Conservation (phyloP, 1,284 basidiomycete species). For the Cutaneotrichosporon cavernicola region DNA sequence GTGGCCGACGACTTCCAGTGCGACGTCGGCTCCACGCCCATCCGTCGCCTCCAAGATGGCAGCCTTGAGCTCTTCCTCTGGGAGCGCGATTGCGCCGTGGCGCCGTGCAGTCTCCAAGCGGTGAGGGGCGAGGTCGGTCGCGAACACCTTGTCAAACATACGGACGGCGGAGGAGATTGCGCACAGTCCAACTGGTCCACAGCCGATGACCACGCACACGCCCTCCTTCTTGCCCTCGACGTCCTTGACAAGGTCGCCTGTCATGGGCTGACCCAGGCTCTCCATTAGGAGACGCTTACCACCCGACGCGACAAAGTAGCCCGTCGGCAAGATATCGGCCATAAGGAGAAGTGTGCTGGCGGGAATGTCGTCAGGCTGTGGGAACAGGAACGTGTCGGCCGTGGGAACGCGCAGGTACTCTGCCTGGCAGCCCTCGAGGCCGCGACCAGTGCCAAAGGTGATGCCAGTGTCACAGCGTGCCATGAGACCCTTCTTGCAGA, state of each 20-base stretch:
- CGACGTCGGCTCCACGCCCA: constrained; percentile 54
- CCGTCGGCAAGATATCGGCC: constrained; percentile 55
- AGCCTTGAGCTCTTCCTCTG: constrained; percentile 32
- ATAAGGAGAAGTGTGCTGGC: constrained; percentile 53
- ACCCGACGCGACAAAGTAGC: constrained; percentile 53
- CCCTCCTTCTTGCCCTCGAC: constrained; percentile 33
- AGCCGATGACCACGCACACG: constrained; percentile 52
- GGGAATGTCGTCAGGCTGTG: constrained; percentile 44
- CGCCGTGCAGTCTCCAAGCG: constrained; percentile 37
- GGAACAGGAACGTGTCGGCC: constrained; percentile 52
- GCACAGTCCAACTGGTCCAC: constrained; percentile 54
- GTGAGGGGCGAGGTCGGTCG: constrained; percentile 37
- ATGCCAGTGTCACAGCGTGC: constrained; percentile 63
- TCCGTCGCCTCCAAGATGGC: constrained; percentile 42
- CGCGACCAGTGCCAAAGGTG: constrained; percentile 54
- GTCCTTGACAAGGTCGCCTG: constrained; percentile 14
- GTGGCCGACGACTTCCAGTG: constrained; percentile 72
- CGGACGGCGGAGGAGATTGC: constrained; percentile 51
- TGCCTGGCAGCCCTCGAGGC: constrained; percentile 76
- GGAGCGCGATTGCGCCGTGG: constrained; percentile 51
- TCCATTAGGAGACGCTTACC: constrained; percentile 38
- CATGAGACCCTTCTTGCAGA: constrained; percentile 72
- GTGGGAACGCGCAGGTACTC: constrained; percentile 76
- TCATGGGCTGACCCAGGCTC: constrained; percentile 5
- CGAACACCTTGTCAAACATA: constrained; percentile 48